A percentile compares a stretch with the other conserved stretches of the same genome.
Evolutionary conservation across 345 rosid genomes (phyloP).

Genomic region (Conringia planisiliqua): DNA sequence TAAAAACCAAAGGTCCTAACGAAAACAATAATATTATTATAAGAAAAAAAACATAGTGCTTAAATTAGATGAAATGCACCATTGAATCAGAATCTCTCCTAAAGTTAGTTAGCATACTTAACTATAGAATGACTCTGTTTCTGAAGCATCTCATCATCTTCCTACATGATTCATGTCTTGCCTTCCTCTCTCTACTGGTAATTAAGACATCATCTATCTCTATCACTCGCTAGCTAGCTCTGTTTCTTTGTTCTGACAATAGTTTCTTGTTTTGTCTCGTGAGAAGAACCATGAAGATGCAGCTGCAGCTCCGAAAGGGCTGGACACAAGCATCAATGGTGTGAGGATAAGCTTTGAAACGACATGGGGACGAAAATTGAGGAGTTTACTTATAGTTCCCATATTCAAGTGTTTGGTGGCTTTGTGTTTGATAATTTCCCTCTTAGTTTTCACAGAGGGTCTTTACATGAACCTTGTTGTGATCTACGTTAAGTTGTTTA

Average conservation of each 20-base stretch:
- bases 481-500: slow-evolving; percentile 35
- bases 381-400: slow-evolving; percentile 40
- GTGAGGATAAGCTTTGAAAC: slow-evolving; percentile 9
- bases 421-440: slow-evolving; percentile 40
- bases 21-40: not conserved
- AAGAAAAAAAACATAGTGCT: not conserved
- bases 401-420: slow-evolving; percentile 37
- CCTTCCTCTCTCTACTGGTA: slow-evolving; percentile 22
- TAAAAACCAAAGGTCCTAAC: not conserved
- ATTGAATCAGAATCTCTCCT: slow-evolving; percentile 11
- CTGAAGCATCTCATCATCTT: slow-evolving; percentile 15
- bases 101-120: not conserved
- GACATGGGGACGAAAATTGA: slow-evolving; percentile 27
- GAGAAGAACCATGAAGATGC: slow-evolving; percentile 19
- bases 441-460: slow-evolving; percentile 51
- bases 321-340: not conserved
- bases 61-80: slow-evolving; percentile 23
- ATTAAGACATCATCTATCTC: not conserved
- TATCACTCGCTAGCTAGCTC: not conserved
- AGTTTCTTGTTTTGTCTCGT: not conserved
- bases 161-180: slow-evolving; percentile 24
- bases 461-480: slow-evolving; percentile 51
- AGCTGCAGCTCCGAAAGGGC: not conserved
- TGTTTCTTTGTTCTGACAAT: not conserved
- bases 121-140: not conserved